Evolutionary conservation across 139 green algal species (phyloP).

Genomic region (Auxenochlorella protothecoides): DNA sequence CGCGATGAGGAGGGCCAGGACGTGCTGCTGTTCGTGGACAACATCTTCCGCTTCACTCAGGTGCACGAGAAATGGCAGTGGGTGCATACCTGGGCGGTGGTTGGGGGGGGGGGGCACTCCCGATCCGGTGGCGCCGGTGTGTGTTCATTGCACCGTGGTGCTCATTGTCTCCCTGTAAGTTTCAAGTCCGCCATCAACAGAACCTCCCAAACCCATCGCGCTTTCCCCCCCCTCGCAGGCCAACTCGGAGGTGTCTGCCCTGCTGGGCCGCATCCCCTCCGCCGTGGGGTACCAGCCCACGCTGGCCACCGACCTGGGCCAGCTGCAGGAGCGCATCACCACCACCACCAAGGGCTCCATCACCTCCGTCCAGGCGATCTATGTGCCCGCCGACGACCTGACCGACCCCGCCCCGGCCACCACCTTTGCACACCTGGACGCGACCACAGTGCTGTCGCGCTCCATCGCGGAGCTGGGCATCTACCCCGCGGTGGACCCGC

Average conservation of each 20-base stretch:
- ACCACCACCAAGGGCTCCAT: conserved; percentile 98
- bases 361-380: conserved; percentile 98
- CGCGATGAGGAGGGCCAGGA: conserved; percentile 98
- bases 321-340: conserved; percentile 97
- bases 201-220: neutral
- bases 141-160: too few species aligned
- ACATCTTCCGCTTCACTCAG: conserved; percentile 99
- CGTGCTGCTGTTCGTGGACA: conserved; percentile 99
- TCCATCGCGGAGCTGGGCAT: conserved; percentile 98
- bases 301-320: conserved; percentile 93
- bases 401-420: conserved; percentile 96
- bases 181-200: too few species aligned
- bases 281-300: conserved; percentile 99
- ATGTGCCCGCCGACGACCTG: conserved; percentile 97
- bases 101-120: too few species aligned
- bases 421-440: conserved; percentile 97
- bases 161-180: too few species aligned
- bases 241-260: conserved; percentile 97
- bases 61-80: conserved; percentile 9
- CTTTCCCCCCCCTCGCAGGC: conserved; percentile 43
- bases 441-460: conserved; percentile 96
- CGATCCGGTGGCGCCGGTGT: too few species aligned
- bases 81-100: too few species aligned
- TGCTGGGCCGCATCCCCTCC: conserved; percentile 98
- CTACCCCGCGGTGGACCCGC: conserved; percentile 97